Base-by-base conservation (phyloP, 805 yeast genomes). In the Blastobotrys peoriensis region DNA sequence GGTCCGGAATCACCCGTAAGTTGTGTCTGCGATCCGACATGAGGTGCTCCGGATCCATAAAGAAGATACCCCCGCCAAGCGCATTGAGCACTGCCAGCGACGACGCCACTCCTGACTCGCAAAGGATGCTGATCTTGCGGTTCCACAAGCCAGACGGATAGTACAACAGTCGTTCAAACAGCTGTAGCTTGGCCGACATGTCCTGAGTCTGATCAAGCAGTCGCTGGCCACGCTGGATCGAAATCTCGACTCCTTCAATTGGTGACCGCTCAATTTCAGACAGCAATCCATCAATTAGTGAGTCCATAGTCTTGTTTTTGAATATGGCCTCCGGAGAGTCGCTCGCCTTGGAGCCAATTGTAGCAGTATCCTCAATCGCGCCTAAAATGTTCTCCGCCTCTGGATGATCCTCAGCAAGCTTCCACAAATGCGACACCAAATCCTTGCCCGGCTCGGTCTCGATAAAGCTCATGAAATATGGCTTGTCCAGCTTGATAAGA, bases 11-110 rank as follows among this genome's bases (percentile, higher is more conserved):
- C 17, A 41, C 40, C 16, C 36, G 39, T 8, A 43, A 30, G 13
- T 43, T 43, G 13, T 38, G 41, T 4, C 25, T 17, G 10, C 33
- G 38, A 15, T 38, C 46, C 22, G 36, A 28, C 4, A n/a, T 37
- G 17, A 42, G 28, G 4, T 36, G 15, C 21, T 36, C 36, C 13
- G 16, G 17, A 10, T 27, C 22, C 36, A 47, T 16, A 25, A 46
- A 40, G n/a, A 39, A 38, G 8, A 69, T 43, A 64, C 61, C 52
- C 54, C 57, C 38, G 48, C 68, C 63, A 53, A 66, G 41, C 4
- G 43, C 34, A 27, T 49, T 49, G 6, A 48, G 34, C 22, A 49
- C 42, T 10, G 44, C 38, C 15, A 49, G 33, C 4, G 45, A 28
- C 10, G 37, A 19, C 2, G 44, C 38, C 6, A 41, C 30, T 5